phyloP scores from a whole-genome alignment of 106 monocot genomes.

The Allium fistulosum region DNA sequence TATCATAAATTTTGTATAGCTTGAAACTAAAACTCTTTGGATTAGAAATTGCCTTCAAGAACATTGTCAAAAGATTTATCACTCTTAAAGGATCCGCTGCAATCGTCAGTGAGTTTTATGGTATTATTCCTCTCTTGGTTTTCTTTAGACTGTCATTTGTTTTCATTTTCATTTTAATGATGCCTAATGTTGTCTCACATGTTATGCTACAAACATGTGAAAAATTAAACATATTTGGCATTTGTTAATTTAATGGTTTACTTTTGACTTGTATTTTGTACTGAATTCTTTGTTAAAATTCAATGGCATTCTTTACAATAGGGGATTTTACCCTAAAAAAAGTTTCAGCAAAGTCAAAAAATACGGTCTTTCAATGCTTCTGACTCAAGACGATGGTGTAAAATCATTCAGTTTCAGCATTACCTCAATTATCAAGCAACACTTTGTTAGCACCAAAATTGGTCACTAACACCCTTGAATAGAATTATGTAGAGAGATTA shows the following conservation, averaged over 20 bases:
- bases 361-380: too few species aligned
- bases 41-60: slow-evolving; percentile 80
- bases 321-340: slow-evolving; percentile 84
- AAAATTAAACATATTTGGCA: background rate
- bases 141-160: background rate
- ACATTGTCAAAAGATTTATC: slow-evolving; percentile 89
- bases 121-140: slow-evolving; percentile 20
- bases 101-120: slow-evolving; percentile 97
- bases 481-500: too few species aligned
- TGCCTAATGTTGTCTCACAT: slow-evolving; percentile 19
- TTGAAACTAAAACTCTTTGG: slow-evolving; percentile 9
- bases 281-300: background rate
- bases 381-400: too few species aligned
- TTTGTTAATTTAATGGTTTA: background rate
- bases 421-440: slow-evolving; percentile 55
- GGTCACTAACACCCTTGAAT: too few species aligned
- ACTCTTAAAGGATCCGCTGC: slow-evolving; percentile 89
- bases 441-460: slow-evolving; percentile 8
- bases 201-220: slow-evolving; percentile 93
- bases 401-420: too few species aligned
- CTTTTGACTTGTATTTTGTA: background rate
- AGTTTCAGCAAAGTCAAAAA: slow-evolving; percentile 64
- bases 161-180: background rate
- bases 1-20: background rate
- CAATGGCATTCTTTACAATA: slow-evolving; percentile 93